A percentile compares a stretch with the other conserved stretches of the same genome.
phyloP scores from a whole-genome alignment of 306 rosid species.

The Senna siamea region DNA sequence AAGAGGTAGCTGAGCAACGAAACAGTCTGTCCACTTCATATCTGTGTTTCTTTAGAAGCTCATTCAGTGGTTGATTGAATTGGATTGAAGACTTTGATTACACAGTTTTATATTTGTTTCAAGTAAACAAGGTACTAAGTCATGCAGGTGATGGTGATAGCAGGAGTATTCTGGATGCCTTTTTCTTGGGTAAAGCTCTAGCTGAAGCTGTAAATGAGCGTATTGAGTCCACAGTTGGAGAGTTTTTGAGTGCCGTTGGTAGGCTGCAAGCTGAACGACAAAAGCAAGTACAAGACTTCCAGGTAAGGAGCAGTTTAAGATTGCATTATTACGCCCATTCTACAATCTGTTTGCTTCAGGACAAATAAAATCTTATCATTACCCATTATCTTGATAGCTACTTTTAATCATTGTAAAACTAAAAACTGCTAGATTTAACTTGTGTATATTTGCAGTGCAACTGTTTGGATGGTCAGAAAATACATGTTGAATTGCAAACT shows the following conservation, averaged over 20 bases:
- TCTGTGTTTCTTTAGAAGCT: slow-evolving; percentile 8
- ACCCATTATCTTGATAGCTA: slow-evolving; percentile 3
- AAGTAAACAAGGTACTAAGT: slow-evolving; percentile 31
- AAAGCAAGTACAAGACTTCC: slow-evolving; percentile 78
- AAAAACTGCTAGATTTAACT: slow-evolving; percentile 12
- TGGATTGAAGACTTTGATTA: background rate
- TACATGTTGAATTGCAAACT: slow-evolving; percentile 4
- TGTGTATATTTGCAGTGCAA: background rate
- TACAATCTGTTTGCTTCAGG: background rate
- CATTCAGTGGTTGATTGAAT: background rate
- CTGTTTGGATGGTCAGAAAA: slow-evolving; percentile 8
- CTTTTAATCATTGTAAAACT: slow-evolving; percentile 6
- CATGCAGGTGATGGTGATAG: slow-evolving; percentile 72
- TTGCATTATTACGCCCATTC: slow-evolving; percentile 8
- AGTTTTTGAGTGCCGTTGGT: slow-evolving; percentile 75
- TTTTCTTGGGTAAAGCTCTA: slow-evolving; percentile 94
- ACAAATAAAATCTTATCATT: background rate
- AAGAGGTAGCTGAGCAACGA: background rate
- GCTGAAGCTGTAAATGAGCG: slow-evolving; percentile 94
- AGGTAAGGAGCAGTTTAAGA: slow-evolving; percentile 52
- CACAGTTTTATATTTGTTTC: background rate
- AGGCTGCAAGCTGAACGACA: slow-evolving; percentile 95
- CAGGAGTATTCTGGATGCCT: slow-evolving; percentile 83
- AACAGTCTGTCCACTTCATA: background rate
- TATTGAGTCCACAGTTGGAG: slow-evolving; percentile 85